Evolutionary conservation across 2,329 filamentous ascomycete genomes (phyloP).

Genomic region (Neofusicoccum kwambonambiense): DNA sequence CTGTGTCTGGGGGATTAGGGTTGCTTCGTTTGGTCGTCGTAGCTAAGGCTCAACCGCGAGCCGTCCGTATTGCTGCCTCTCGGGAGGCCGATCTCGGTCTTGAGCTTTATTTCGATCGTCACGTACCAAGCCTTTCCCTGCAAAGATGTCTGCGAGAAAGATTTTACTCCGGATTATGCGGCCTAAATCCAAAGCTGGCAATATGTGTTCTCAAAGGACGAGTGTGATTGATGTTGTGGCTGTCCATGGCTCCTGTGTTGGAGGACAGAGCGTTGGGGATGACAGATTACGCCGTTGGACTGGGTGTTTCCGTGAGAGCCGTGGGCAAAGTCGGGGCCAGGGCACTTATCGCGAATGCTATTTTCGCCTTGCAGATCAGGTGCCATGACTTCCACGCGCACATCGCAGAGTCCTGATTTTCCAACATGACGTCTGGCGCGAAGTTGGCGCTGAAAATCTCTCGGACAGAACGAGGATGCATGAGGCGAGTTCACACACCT

Average conservation of each 20-base stretch:
- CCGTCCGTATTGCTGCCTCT: not conserved
- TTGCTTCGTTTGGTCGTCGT: not conserved
- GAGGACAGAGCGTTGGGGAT: too few species aligned
- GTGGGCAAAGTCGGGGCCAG: too few species aligned
- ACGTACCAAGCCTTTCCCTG: not conserved
- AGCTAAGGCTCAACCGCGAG: not conserved
- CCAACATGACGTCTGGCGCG: not conserved
- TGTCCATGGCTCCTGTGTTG: too few species aligned
- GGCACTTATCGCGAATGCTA: too few species aligned
- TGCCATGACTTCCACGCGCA: too few species aligned
- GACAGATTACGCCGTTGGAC: too few species aligned
- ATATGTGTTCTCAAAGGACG: not conserved
- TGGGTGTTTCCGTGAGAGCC: too few species aligned
- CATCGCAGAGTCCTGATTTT: not conserved
- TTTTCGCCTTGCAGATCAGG: too few species aligned
- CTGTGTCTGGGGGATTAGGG: not conserved
- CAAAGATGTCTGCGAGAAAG: not conserved
- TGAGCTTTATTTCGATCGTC: slow-evolving; percentile 11
- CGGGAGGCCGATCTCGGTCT: not conserved
- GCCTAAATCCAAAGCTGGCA: not conserved
- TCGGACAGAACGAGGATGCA: not conserved
- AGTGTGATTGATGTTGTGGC: too few species aligned
- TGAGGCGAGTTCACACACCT: not conserved
- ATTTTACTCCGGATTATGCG: not conserved
- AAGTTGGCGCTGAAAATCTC: not conserved